Percentiles rank a stretch among this genome's conserved stretches.
These are phyloP conservation scores for Monosporozyma servazzii DNA, from an alignment of 805 yeast genomes.

Conservation along the genomic window DNA sequence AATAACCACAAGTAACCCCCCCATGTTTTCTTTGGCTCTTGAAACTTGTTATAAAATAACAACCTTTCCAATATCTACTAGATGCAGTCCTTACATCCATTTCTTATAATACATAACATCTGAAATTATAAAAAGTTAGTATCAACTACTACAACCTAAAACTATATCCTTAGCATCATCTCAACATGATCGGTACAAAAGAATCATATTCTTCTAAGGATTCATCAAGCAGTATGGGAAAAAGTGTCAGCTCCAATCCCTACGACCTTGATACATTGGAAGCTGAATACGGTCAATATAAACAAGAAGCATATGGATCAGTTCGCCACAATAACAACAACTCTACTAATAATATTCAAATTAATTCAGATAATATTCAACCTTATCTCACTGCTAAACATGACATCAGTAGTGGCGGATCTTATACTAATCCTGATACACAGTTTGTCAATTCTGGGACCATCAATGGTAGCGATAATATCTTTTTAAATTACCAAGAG, in stretches of 20 bases:
- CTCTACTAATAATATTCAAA: neutral
- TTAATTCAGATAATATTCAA: neutral
- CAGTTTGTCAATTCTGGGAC: neutral
- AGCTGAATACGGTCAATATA: constrained; percentile 23
- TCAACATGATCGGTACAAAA: constrained; percentile 5
- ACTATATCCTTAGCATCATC: neutral
- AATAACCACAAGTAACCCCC: neutral
- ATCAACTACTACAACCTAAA: neutral
- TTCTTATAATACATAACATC: neutral
- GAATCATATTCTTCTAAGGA: neutral
- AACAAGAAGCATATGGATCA: constrained; percentile 9
- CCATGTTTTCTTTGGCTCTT: neutral
- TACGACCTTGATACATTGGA: constrained; percentile 21
- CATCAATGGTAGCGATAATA: neutral
- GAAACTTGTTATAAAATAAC: neutral
- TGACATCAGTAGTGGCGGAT: neutral
- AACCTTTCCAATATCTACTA: neutral
- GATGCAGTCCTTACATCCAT: neutral
- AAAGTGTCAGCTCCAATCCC: neutral
- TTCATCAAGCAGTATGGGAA: neutral
- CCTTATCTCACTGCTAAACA: neutral
- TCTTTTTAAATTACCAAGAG: constrained; percentile 17
- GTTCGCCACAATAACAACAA: neutral
- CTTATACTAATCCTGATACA: neutral
- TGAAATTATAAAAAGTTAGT: neutral